Evolutionary conservation across 345 rosid genomes (phyloP), one percentile per base, ranked within the genome.

Genomic region (Leavenworthia alabamica): DNA sequence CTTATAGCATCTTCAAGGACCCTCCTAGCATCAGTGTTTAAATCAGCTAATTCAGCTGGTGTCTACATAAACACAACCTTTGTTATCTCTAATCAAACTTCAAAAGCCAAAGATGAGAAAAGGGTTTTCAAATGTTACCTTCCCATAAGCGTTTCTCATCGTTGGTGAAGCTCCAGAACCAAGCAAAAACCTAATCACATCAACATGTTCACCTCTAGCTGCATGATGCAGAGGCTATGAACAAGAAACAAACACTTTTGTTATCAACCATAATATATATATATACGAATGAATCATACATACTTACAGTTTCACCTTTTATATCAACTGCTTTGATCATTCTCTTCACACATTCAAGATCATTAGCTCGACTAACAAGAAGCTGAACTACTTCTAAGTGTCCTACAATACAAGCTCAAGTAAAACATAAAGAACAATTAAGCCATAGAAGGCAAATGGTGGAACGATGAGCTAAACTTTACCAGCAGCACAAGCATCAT

Each of bases 401-500:
- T 7, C 96, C 98, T 91, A 79, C 19, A 0, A 59, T 91, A 79
- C 19, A 0, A 59, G 10, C 45, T 44, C 49, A 32, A 40, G 27
- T 27, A 20, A 5, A 19, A 12, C 3, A 29, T 0, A 6, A 37
- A 39, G n/a, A 19, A 28, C 22, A 10, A 53, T 10, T 10, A 26
- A 45, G 54, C 20, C 24, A 66, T 2, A 49, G 2, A 48, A 6
- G 8, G 7, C 35, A 15, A 40, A 24, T 7, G 14, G n/a, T n/a
- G n/a, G n/a, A n/a, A n/a, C 19, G 7, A 64, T 11, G 13, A 61
- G 33, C 7, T n/a, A n/a, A 13, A 5, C 0, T 72, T 72, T 66
- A 92, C 97, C 97, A 73, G 93, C 87, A 0, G 95, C 94, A 77
- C 88, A 86, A 49, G 94, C 96, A 82, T 89, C 99, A 56, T 93